A percentile compares a stretch with the other conserved stretches of the same genome.
Conservation (phyloP, 2,329 filamentous ascomycete species). For the Fusarium fracticaudum region DNA sequence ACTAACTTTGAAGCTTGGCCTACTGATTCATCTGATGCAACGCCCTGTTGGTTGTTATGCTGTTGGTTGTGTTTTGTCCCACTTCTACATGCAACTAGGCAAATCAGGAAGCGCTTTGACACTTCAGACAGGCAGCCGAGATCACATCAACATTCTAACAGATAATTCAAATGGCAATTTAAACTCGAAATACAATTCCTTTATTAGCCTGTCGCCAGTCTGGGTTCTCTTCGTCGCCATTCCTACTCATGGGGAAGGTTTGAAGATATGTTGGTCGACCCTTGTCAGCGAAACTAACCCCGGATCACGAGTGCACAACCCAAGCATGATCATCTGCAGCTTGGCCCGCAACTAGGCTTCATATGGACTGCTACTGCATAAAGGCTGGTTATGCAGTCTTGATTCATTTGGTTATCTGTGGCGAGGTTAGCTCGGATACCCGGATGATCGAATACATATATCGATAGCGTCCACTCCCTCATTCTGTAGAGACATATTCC, state of each 20-base stretch:
- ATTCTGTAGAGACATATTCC: not conserved
- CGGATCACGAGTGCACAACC: not conserved
- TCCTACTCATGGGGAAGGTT: not conserved
- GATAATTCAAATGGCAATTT: not conserved
- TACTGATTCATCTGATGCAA: not conserved
- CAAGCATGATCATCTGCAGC: not conserved
- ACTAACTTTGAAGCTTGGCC: accelerated
- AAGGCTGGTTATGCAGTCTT: not conserved
- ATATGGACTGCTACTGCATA: not conserved
- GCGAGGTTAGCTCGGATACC: not conserved
- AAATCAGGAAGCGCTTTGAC: not conserved
- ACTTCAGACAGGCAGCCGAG: not conserved
- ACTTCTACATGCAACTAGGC: constrained; percentile 5
- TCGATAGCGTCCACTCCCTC: not conserved
- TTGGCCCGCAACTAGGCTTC: not conserved
- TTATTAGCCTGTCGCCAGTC: not conserved
- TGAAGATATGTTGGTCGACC: not conserved
- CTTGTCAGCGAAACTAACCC: not conserved
- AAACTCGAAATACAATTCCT: no score
- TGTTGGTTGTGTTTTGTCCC: constrained; percentile 6
- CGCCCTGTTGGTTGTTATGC: constrained; percentile 7
- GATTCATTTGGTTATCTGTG: not conserved
- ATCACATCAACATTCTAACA: accelerated
- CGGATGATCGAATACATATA: not conserved
- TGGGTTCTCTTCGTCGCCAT: not conserved